phyloP scores from a whole-genome alignment of 371 early-diverging fungal species.

The Mortierella sp. region DNA sequence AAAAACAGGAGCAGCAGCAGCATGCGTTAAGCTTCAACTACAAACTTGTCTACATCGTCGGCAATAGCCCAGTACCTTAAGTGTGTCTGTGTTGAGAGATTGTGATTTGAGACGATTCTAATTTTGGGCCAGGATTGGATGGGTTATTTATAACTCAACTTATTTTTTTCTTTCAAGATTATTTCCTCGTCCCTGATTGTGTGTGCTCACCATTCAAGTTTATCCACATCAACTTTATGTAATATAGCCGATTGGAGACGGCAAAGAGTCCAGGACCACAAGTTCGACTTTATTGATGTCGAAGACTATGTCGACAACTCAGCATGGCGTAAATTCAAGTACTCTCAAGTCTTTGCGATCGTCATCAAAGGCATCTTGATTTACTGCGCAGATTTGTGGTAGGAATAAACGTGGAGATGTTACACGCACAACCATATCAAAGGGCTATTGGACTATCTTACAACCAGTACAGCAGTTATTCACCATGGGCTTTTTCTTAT shows the following conservation, averaged over 20 bases:
- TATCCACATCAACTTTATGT: conserved; percentile 3
- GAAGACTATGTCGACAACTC: conserved; percentile 75
- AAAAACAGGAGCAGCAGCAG: neutral
- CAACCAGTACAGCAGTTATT: neutral
- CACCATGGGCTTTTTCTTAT: neutral
- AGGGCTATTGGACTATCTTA: neutral
- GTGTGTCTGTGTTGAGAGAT: neutral
- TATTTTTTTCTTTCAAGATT: neutral
- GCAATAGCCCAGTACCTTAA: neutral
- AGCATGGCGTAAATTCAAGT: conserved; percentile 62
- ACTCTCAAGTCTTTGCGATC: conserved; percentile 72
- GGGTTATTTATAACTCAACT: conserved; percentile 19
- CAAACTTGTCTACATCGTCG: no score
- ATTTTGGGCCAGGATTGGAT: conserved; percentile 13
- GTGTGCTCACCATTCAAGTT: conserved; percentile 8
- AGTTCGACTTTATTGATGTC: conserved; percentile 89
- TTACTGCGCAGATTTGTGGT: conserved; percentile 79
- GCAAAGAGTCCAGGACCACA: conserved; percentile 81
- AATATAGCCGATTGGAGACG: conserved; percentile 58
- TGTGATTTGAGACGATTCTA: conserved; percentile 9
- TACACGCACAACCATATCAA: no score
- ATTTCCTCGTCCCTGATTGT: neutral
- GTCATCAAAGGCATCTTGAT: conserved; percentile 82
- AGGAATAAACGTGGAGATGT: conserved; percentile 53
- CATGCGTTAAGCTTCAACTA: no score